Evolutionary conservation across 768 basidiomycete genomes (phyloP), one percentile per base, ranked within the genome.

Genomic region (Mycena belliarum): DNA sequence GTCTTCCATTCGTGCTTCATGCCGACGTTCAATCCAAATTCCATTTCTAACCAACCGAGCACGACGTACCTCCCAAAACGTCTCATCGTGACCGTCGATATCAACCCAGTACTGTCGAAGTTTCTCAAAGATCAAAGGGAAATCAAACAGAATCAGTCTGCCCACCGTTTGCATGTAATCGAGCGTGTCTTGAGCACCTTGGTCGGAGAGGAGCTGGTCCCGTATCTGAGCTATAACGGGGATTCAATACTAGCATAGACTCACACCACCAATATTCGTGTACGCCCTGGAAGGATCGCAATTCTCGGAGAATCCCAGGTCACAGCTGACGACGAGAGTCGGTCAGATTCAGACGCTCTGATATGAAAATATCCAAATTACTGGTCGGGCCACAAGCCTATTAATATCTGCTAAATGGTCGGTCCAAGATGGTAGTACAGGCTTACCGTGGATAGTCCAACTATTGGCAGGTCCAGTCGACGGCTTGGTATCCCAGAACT

Each of bases 1-100:
- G 76, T 82, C 18, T 71, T 57, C 88, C 89, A 91, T 70, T 90
- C 88, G 59, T 90, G 88, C 84, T 61, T 23, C 21, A 4, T 0
- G 40, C 38, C 7, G 20, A 21, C 21, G 28, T 16, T 49, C 25
- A 49, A 21, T 26, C 14, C 7, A 7, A 7, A 6, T 14, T 32
- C 29, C 29, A 6, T 32, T 37, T 20, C 10, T 10, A 4, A 40
- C 2, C 23, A 42, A 14, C 1, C 26, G 14, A n/a, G n/a, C n/a
- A n/a, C n/a, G n/a, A n/a, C 16, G 29, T 37, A 58, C 61, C 52
- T 86, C 81, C 89, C 89, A 91, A 67, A 91, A 85, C 40, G 79
- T 68, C 63, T 90, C 82, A 61, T 82, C 82, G 16, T 77, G 63
- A 9, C 86, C 87, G 61, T 81, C 74, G 43, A 77, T 78, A 63